Evolutionary conservation across 2,329 filamentous ascomycete genomes (phyloP).

Genomic region (Exophiala sideris): DNA sequence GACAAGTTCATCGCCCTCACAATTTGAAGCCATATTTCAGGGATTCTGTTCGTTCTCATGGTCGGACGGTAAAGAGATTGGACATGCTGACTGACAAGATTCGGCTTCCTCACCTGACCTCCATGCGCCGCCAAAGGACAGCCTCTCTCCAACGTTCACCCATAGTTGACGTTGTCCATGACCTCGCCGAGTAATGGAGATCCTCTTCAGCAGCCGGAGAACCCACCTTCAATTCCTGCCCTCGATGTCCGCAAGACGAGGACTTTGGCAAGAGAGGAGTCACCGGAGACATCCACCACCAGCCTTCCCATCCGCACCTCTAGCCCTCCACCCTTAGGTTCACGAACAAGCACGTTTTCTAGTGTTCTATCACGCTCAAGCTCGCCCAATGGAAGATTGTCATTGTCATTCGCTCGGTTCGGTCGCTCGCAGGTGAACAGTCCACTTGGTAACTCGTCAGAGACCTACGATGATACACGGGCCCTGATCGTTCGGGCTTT

Average conservation of each 20-base stretch:
- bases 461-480: slow-evolving; percentile 54
- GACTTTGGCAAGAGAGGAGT: slow-evolving; percentile 48
- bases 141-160: slow-evolving; percentile 6
- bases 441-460: slow-evolving; percentile 52
- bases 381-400: slow-evolving; percentile 62
- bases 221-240: slow-evolving; percentile 53
- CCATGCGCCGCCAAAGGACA: slow-evolving; percentile 19
- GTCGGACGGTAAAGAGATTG: background rate
- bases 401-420: slow-evolving; percentile 52
- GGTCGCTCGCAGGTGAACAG: slow-evolving; percentile 45
- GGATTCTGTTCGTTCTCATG: too few relatives aligned
- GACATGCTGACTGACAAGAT: slow-evolving; percentile 10
- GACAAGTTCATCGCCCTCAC: too few relatives aligned
- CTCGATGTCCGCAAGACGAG: slow-evolving; percentile 60
- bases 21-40: too few relatives aligned
- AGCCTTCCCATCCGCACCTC: slow-evolving; percentile 56
- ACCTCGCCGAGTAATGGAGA: slow-evolving; percentile 29
- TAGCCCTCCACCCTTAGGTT: slow-evolving; percentile 58
- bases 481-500: slow-evolving; percentile 77
- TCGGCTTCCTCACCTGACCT: background rate
- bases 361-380: slow-evolving; percentile 65
- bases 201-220: slow-evolving; percentile 20
- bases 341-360: slow-evolving; percentile 59
- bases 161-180: slow-evolving; percentile 26
- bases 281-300: slow-evolving; percentile 52